Evolutionary conservation across 2,329 filamentous ascomycete genomes (phyloP).

Genomic region (Paradendryphiella salina): DNA sequence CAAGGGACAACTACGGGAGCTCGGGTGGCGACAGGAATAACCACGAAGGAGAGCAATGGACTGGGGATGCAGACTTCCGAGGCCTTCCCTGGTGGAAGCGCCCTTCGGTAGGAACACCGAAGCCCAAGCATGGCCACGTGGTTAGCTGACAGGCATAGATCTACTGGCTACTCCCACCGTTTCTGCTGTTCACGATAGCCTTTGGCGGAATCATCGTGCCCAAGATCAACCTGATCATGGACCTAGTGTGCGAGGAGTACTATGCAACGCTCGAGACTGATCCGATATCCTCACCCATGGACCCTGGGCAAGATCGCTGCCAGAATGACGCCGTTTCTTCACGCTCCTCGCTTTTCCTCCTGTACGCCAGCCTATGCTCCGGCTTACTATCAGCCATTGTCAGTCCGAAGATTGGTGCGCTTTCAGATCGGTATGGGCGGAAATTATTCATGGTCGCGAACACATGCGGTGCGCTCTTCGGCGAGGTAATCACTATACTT

Average conservation of each 20-base stretch:
- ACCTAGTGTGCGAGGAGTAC: constrained; percentile 81
- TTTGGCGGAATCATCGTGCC: constrained; percentile 86
- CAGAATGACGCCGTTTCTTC: constrained; percentile 76
- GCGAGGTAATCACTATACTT: constrained; percentile 76
- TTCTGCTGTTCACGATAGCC: constrained; percentile 78
- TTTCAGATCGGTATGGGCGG: constrained; percentile 86
- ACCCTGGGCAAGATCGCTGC: constrained; percentile 65
- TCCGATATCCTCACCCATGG: constrained; percentile 45
- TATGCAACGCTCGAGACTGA: constrained; percentile 61
- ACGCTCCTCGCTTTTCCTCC: constrained; percentile 74
- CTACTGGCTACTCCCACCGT: constrained; percentile 80
- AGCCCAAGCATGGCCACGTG: neutral
- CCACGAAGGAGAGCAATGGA: constrained; percentile 33
- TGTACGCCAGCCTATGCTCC: constrained; percentile 72
- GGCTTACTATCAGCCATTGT: constrained; percentile 79
- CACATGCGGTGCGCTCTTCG: constrained; percentile 72
- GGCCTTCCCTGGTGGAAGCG: constrained; percentile 55
- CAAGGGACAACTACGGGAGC: constrained; percentile 18
- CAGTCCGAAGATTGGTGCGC: constrained; percentile 77
- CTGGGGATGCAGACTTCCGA: constrained; percentile 45
- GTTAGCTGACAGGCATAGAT: constrained; percentile 54
- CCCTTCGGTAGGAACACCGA: constrained; percentile 52
- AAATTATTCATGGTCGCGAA: constrained; percentile 73
- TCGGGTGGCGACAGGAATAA: constrained; percentile 12
- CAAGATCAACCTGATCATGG: constrained; percentile 82